These are phyloP conservation scores for Colletotrichum cereale DNA, from an alignment of 2,329 filamentous ascomycete genomes.

Conservation along the genomic window DNA sequence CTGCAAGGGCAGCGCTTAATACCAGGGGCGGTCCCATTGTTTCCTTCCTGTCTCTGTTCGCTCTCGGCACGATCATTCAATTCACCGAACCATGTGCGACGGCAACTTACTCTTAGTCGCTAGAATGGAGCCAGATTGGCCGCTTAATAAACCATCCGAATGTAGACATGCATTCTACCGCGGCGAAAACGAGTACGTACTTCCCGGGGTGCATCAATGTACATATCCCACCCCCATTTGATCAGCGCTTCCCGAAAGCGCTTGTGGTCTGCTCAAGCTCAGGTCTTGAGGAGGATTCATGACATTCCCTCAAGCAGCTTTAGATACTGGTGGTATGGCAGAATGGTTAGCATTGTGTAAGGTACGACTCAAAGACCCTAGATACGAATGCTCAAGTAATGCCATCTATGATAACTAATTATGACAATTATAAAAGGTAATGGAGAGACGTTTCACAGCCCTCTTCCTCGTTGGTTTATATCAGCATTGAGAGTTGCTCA, in stretches of 20 bases:
- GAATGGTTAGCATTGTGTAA: background rate
- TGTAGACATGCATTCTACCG: background rate
- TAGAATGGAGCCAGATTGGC: accelerated
- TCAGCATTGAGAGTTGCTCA: too few relatives aligned
- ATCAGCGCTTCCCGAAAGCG: background rate
- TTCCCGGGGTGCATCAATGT: background rate
- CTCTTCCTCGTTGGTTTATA: background rate
- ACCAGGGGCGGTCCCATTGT: background rate
- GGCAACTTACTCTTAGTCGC: background rate
- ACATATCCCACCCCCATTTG: too few relatives aligned
- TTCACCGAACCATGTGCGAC: background rate
- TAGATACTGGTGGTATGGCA: background rate
- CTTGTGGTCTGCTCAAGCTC: too few relatives aligned
- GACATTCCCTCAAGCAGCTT: background rate
- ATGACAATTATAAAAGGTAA: background rate
- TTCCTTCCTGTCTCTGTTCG: background rate
- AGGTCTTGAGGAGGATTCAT: too few relatives aligned
- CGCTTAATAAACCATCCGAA: background rate
- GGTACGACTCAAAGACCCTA: background rate
- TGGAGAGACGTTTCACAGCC: background rate
- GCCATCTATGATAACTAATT: too few relatives aligned
- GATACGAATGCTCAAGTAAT: background rate
- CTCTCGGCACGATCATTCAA: too few relatives aligned
- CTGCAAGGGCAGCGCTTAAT: background rate
- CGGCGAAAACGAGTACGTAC: background rate